A percentile compares a stretch with the other conserved stretches of the same genome.
Evolutionary conservation across 2,329 filamentous ascomycete genomes (phyloP).

Genomic region (Basipetospora sp.): DNA sequence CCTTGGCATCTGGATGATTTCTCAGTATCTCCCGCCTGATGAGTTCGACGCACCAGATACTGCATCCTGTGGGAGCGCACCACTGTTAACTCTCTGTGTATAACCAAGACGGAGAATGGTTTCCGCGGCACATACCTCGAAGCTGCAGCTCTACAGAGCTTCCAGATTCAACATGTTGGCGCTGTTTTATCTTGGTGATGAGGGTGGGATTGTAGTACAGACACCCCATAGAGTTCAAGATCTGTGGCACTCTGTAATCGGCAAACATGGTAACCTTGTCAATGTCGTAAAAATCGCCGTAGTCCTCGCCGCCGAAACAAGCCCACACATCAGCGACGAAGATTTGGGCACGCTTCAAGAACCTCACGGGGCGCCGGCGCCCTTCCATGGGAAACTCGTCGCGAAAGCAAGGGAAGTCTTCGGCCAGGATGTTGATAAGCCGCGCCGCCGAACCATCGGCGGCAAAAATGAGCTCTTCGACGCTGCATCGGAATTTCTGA

Average conservation of each 20-base stretch:
- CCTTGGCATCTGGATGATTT: conserved; percentile 52
- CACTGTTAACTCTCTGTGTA: not conserved
- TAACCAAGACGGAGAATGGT: not conserved
- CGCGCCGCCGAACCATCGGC: conserved; percentile 67
- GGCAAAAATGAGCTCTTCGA: conserved; percentile 56
- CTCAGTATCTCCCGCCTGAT: conserved; percentile 66
- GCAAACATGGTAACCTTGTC: conserved; percentile 97
- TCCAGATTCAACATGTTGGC: conserved; percentile 53
- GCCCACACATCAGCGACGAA: conserved; percentile 94
- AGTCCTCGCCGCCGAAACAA: conserved; percentile 69
- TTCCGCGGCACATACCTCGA: conserved; percentile 50
- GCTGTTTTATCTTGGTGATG: conserved; percentile 51
- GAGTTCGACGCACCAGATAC: conserved; percentile 90
- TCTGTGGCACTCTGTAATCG: conserved; percentile 92
- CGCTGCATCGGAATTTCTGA: conserved; percentile 61
- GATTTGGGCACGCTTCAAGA: conserved; percentile 92
- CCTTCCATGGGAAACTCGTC: conserved; percentile 67
- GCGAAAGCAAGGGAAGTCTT: conserved; percentile 71
- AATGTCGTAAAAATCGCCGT: conserved; percentile 76
- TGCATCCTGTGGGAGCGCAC: conserved; percentile 61
- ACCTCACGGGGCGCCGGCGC: conserved; percentile 52
- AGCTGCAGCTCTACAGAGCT: conserved; percentile 74
- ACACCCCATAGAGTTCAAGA: conserved; percentile 69
- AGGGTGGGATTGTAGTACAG: conserved; percentile 72
- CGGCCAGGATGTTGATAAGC: conserved; percentile 72